These are phyloP conservation scores for Chamaecyparis obtusa DNA, from an alignment of 75 land plant species.

Conservation along the genomic window DNA sequence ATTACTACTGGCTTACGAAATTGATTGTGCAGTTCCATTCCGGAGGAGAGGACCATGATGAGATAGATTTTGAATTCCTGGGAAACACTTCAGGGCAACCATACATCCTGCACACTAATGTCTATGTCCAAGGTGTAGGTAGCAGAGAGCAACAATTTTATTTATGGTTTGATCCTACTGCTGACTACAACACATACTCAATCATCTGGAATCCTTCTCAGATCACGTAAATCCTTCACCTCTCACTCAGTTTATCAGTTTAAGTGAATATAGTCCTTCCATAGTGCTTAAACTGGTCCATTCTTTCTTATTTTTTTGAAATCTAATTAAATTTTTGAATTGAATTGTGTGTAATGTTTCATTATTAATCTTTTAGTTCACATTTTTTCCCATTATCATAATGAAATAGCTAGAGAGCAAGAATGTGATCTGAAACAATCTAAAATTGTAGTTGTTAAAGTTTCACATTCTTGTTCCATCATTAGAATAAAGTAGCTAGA, in stretches of 20 bases:
- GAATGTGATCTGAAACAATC: no score
- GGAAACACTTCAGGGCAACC: constrained; percentile 49
- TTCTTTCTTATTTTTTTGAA: no score
- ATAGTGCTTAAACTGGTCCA: no score
- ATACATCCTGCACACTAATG: constrained; percentile 48
- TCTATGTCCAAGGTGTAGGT: constrained; percentile 39
- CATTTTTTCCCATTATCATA: no score
- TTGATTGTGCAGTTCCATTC: constrained; percentile 30
- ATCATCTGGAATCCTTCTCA: constrained; percentile 40
- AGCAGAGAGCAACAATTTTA: constrained; percentile 44
- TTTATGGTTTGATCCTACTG: constrained; percentile 57
- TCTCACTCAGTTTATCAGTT: not conserved
- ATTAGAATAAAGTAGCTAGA: no score
- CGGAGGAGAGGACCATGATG: constrained; percentile 31
- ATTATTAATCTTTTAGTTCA: no score
- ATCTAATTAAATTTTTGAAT: no score
- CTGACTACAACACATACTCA: constrained; percentile 43
- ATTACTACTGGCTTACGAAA: not conserved
- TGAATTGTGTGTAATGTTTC: no score
- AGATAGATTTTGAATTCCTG: constrained; percentile 54
- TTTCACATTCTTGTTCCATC: no score
- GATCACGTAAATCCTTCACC: constrained; percentile 31
- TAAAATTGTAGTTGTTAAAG: no score
- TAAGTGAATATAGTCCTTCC: no score
- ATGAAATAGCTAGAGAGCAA: no score